phyloP scores from a whole-genome alignment of 2,329 filamentous ascomycete genomes.

The Leptographium wingfieldii region DNA sequence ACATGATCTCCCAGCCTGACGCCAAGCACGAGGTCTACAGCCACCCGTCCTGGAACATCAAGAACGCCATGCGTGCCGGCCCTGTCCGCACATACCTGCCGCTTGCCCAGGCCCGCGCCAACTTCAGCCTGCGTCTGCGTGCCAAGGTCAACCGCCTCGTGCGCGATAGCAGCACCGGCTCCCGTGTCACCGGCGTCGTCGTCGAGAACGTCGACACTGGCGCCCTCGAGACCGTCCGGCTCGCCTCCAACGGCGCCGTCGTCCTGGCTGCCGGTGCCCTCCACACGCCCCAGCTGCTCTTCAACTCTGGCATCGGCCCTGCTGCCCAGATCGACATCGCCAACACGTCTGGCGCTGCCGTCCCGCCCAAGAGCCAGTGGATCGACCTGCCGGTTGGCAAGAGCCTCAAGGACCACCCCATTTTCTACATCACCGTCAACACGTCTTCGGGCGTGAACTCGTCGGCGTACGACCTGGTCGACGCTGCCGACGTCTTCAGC shows the following conservation, averaged over 20 bases:
- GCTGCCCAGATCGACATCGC: constrained; percentile 43
- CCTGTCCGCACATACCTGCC: constrained; percentile 55
- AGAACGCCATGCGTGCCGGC: constrained; percentile 47
- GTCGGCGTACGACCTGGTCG: neutral
- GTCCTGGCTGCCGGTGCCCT: constrained; percentile 50
- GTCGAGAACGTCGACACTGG: constrained; percentile 25
- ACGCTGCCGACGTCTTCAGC: constrained; percentile 10
- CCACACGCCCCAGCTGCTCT: constrained; percentile 5
- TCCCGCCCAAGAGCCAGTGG: constrained; percentile 39
- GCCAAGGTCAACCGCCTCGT: constrained; percentile 48
- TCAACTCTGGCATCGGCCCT: constrained; percentile 48
- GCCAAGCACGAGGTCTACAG: constrained; percentile 50
- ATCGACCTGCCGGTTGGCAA: constrained; percentile 46
- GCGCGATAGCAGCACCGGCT: constrained; percentile 31
- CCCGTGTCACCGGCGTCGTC: constrained; percentile 45
- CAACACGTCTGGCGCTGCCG: constrained; percentile 33
- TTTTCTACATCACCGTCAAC: neutral
- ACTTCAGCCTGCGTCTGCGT: constrained; percentile 50
- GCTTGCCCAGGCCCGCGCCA: constrained; percentile 37
- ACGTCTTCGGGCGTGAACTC: neutral
- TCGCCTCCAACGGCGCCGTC: constrained; percentile 36
- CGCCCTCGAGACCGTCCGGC: neutral
- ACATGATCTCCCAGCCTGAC: constrained; percentile 41
- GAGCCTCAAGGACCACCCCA: constrained; percentile 41
- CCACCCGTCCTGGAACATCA: constrained; percentile 51